phyloP scores from a whole-genome alignment of 1,284 basidiomycete genomes.

The Cryptococcus sp. region DNA sequence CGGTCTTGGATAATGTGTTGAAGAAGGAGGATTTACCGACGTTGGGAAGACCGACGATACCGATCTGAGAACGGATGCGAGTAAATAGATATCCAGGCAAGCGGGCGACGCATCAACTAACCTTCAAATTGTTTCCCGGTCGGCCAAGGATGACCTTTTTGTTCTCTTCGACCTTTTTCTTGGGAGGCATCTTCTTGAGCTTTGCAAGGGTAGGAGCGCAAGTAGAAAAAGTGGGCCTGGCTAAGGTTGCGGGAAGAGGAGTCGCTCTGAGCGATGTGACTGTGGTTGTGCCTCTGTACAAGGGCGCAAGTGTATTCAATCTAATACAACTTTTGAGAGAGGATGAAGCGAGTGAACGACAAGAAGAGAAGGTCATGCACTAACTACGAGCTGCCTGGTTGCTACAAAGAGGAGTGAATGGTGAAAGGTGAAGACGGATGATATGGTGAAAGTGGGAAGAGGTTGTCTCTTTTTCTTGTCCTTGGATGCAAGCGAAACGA shows the following conservation, averaged over 20 bases:
- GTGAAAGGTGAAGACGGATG: conserved; percentile 2
- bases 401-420: not conserved
- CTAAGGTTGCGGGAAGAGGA: not conserved
- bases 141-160: conserved; percentile 85
- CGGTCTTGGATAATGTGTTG: conserved; percentile 90
- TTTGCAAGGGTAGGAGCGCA: conserved; percentile 24
- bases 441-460: conserved; percentile 2
- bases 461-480: not conserved
- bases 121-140: conserved; percentile 77
- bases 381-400: not conserved
- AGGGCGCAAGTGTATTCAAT: no score
- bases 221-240: conserved; percentile 14
- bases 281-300: no score
- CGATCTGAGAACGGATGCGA: conserved; percentile 63
- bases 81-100: conserved; percentile 37
- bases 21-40: conserved; percentile 94
- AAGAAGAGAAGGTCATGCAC: no score
- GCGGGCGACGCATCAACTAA: conserved; percentile 18
- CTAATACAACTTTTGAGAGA: no score
- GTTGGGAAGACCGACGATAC: conserved; percentile 94
- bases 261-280: no score
- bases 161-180: conserved; percentile 67
- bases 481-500: not conserved
- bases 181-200: conserved; percentile 74
- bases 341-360: no score